phyloP scores from a whole-genome alignment of 1,139 yeast genomes.

The Magnusiomyces tetraspermus region DNA sequence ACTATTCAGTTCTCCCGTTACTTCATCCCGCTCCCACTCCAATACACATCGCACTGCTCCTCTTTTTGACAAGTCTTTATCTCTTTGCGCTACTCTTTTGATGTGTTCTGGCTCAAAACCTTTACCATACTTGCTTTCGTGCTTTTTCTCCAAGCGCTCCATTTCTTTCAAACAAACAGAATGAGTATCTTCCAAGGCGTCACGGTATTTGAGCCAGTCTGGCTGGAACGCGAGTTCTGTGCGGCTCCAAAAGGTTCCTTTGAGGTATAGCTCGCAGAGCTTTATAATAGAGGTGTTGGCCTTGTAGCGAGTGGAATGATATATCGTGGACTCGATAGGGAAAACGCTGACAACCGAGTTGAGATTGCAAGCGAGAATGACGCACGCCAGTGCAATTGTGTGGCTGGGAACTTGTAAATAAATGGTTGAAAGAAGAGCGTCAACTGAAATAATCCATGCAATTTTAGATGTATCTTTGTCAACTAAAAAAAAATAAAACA shows the following conservation, averaged over 20 bases:
- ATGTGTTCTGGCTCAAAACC: background rate
- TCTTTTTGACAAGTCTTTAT: background rate
- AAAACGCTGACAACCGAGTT: slow-evolving; percentile 19
- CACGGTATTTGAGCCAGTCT: background rate
- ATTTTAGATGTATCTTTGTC: slow-evolving; percentile 27
- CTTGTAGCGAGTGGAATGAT: slow-evolving; percentile 28
- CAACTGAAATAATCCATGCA: slow-evolving; percentile 72
- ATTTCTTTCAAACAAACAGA: background rate
- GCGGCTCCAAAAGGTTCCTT: background rate
- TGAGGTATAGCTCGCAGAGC: slow-evolving; percentile 43
- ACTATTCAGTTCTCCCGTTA: background rate
- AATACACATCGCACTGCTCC: slow-evolving; percentile 2
- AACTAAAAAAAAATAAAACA: background rate
- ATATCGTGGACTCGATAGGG: slow-evolving; percentile 22
- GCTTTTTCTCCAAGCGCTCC: background rate
- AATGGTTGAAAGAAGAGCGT: slow-evolving; percentile 63
- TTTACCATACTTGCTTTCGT: background rate
- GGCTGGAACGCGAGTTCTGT: background rate
- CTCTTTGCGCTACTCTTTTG: background rate
- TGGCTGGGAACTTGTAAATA: slow-evolving; percentile 71
- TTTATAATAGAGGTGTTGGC: slow-evolving; percentile 54
- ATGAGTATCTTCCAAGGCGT: background rate
- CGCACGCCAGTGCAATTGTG: slow-evolving; percentile 62
- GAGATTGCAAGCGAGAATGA: slow-evolving; percentile 42
- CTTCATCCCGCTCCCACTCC: slow-evolving; percentile 3